These are phyloP conservation scores for Mucor circinelloides DNA, from an alignment of 371 early-diverging fungal species.

Conservation along the genomic window DNA sequence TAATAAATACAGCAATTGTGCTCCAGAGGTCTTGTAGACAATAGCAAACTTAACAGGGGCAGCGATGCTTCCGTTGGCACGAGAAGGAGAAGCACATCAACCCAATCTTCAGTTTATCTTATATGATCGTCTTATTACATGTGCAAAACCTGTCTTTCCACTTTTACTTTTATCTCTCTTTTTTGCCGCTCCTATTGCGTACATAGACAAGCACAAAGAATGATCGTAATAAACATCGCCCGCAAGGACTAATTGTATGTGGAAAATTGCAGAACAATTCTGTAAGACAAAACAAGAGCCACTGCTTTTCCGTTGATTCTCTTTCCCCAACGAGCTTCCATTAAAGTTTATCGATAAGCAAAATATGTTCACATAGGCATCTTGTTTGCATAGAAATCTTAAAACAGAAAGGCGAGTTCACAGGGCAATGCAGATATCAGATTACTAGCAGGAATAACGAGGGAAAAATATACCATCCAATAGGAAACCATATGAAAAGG, in stretches of 20 bases:
- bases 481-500: background rate
- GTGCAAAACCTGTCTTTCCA: no score
- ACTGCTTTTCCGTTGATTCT: background rate
- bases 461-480: background rate
- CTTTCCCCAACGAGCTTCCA: background rate
- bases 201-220: no score
- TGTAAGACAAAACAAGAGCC: background rate
- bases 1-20: background rate
- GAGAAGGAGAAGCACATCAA: no score
- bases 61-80: no score
- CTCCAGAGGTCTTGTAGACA: no score
- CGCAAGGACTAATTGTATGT: no score
- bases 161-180: no score
- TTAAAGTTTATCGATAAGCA: background rate
- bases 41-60: no score
- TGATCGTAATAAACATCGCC: no score
- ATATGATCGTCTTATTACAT: no score
- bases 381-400: background rate
- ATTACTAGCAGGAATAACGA: background rate
- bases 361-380: background rate
- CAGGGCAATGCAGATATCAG: background rate
- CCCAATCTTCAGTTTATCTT: no score
- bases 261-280: background rate
- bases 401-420: background rate
- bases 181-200: no score